Evolutionary conservation across 2,329 filamentous ascomycete species (phyloP), one percentile per base, ranked within the genome.

Genomic region (Ambrosiella xylebori): DNA sequence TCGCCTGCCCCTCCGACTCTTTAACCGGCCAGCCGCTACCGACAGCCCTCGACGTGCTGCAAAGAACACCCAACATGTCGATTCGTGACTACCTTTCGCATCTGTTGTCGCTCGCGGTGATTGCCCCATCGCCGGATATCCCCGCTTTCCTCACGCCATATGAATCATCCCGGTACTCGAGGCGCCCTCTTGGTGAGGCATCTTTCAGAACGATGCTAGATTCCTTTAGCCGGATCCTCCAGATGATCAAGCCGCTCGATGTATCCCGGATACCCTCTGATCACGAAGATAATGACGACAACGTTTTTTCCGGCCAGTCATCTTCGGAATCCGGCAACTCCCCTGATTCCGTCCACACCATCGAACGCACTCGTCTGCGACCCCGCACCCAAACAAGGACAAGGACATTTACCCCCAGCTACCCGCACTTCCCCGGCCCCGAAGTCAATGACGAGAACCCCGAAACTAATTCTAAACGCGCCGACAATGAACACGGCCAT

Each of bases 81-180:
- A 71, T 97, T 61, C 80, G 89, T 54, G 82, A 87, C 61, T 97
- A 97, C 66, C 71, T 96, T 2, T 71, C 74, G 1, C 82, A 87
- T 61, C 79, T 97, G 4, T 76, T 79, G 4, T 74, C 74, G 2
- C 71, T 95, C 27, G 80, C 80, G 2, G 78, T 95, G 4, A 65
- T 84, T n/a, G 38, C 57, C 2, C 45, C 47, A 11, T 44, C 57
- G 0, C 53, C 53, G 13, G 38, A 38, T 17, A 47, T 61, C n/a
- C 36, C 58, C 19, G 80, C 68, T 62, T 98, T 97, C 66, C 71
- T 96, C 17, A 70, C 76, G 1, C 72, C 80, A 17, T 98, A 96
- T 70, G 93, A 97, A 71, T 75, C 79, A 59, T 88, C 89, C 2
- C 83, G 91, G 45, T 98, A 95, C 71, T 90, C 87, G 1, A 79